Evolutionary conservation across 371 early-diverging fungal species (phyloP).

Genomic region (Globomyces sp.): DNA sequence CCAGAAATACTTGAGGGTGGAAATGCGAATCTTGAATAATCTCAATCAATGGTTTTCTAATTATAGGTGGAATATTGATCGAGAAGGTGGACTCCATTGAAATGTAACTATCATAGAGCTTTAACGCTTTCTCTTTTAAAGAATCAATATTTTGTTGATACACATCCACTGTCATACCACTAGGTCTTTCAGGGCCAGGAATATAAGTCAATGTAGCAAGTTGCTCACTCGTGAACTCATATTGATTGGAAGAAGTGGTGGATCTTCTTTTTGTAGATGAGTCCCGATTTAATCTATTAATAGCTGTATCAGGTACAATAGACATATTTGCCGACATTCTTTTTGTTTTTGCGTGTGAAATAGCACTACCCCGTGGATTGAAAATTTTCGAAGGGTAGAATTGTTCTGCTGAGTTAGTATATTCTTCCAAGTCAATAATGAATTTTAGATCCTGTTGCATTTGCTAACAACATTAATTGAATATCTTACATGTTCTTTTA

Average conservation of each 20-base stretch:
- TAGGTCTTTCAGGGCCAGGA: not conserved
- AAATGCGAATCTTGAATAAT: not conserved
- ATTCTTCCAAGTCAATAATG: not conserved
- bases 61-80: constrained; percentile 10
- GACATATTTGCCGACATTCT: too few species aligned
- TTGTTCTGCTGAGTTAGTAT: not conserved
- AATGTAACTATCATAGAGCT: not conserved
- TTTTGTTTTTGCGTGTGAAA: too few species aligned
- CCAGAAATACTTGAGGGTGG: not conserved
- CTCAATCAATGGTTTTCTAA: constrained; percentile 7
- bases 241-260: too few species aligned
- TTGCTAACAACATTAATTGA: not conserved
- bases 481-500: not conserved
- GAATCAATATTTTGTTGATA: not conserved
- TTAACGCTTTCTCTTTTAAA: not conserved
- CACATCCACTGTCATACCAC: not conserved
- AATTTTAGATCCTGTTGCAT: not conserved
- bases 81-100: not conserved
- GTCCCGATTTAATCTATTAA: too few species aligned
- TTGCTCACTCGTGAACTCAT: too few species aligned
- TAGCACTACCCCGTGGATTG: not conserved
- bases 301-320: too few species aligned
- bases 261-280: too few species aligned
- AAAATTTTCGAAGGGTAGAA: not conserved
- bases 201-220: too few species aligned